These are phyloP conservation scores for Microthlaspi erraticum DNA, from an alignment of 345 rosid genomes.

Conservation along the genomic window DNA sequence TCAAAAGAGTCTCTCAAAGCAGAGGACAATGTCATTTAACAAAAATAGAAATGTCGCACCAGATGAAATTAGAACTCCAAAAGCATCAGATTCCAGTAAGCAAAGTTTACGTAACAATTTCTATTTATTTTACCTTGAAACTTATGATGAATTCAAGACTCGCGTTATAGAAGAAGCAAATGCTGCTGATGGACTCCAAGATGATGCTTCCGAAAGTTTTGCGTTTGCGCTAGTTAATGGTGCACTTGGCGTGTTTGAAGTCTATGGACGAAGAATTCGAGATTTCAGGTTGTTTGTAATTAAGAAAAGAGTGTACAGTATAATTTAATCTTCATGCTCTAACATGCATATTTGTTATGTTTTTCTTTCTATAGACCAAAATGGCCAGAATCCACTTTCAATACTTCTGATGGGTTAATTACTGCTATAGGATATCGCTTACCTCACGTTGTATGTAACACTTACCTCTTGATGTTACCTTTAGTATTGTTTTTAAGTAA, in stretches of 20 bases:
- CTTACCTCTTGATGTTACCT: constrained; percentile 29
- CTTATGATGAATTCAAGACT: constrained; percentile 11
- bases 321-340: neutral
- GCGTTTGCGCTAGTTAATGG: constrained; percentile 92
- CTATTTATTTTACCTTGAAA: neutral
- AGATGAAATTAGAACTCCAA: constrained; percentile 55
- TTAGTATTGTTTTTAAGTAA: constrained; percentile 25
- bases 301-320: neutral
- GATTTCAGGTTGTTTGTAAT: constrained; percentile 70
- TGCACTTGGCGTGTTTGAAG: constrained; percentile 93
- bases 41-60: constrained; percentile 43
- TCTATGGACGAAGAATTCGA: constrained; percentile 83
- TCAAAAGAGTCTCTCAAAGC: constrained; percentile 57
- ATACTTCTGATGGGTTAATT: constrained; percentile 78
- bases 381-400: constrained; percentile 88
- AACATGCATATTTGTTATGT: constrained; percentile 33
- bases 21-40: constrained; percentile 47
- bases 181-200: constrained; percentile 60
- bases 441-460: constrained; percentile 84
- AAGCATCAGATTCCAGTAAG: constrained; percentile 67
- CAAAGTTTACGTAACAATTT: neutral
- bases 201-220: constrained; percentile 79
- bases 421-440: constrained; percentile 91
- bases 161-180: constrained; percentile 45
- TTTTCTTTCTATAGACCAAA: constrained; percentile 80